Evolutionary conservation across 2,329 filamentous ascomycete species (phyloP), one percentile per base, ranked within the genome.

Genomic region (Dactylellina sp.): DNA sequence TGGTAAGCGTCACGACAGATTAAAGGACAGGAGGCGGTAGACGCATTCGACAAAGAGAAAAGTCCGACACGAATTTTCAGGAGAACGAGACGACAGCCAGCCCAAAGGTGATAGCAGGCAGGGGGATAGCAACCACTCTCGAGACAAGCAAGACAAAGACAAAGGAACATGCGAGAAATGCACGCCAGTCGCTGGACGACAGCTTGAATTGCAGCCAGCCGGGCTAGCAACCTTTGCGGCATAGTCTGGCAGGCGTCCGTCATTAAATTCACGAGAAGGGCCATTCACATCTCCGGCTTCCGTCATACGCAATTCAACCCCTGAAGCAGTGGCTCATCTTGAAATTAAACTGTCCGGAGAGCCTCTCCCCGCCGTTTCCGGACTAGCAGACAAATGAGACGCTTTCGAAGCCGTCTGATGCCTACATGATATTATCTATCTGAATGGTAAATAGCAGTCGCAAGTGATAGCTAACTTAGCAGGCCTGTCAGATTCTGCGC

Each of bases 31-130:
- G 28, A 32, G 25, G 49, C n/a, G 18, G 28, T 52, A 22, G 49
- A 18, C 49, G 14, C 25, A 35, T 35, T 22, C 25, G 28, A 24
- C 7, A 37, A 18, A 37, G 49, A 37, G 49, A 52, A 16, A 16
- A 25, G 46, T 25, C 12, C 18, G 24, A 25, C n/a, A 25, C 24
- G 14, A 53, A 53, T 53, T 53, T 53, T 53, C 49, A 53, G 49
- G 46, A 49, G 49, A 53, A 35, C 25, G 22, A 49, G 22, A 28
- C 20, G 16, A 16, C 14, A 5, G 18, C 11, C 16, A 22, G 18
- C 25, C n/a, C n/a, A n/a, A n/a, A n/a, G n/a, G n/a, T n/a, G n/a
- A n/a, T n/a, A 37, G 7, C n/a, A 18, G 25, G 2, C 35, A 46
- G 14, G 37, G 37, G 37, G 37, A 40, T 12, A 40, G 37, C 37